Percentiles rank a stretch among this genome's conserved stretches.
Conservation (phyloP, 768 basidiomycete species). For the Pisolithus sp. region DNA sequence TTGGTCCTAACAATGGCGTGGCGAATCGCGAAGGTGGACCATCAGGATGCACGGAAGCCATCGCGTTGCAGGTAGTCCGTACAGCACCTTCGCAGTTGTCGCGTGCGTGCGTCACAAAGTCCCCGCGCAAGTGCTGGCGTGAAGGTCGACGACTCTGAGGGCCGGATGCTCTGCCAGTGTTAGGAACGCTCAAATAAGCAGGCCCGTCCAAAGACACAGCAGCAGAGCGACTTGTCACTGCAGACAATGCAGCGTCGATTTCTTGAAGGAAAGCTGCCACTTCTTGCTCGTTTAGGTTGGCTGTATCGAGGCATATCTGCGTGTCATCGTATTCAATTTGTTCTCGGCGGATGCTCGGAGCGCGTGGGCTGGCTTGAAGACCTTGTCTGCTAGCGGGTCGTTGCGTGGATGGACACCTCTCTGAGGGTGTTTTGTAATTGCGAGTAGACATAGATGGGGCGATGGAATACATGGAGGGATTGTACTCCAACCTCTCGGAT, state of each 20-base stretch:
- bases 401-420: slow-evolving; percentile 18
- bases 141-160: slow-evolving; percentile 25
- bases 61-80: slow-evolving; percentile 25
- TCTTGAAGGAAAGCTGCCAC: slow-evolving; percentile 27
- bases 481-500: slow-evolving; percentile 19
- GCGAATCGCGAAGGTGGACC: slow-evolving; percentile 17
- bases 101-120: slow-evolving; percentile 20
- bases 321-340: slow-evolving; percentile 24
- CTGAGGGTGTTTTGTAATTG: slow-evolving; percentile 14
- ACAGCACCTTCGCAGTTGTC: slow-evolving; percentile 20
- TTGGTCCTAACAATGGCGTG: slow-evolving; percentile 16
- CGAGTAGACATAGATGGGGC: slow-evolving; percentile 23
- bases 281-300: slow-evolving; percentile 24
- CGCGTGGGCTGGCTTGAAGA: slow-evolving; percentile 14
- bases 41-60: slow-evolving; percentile 25
- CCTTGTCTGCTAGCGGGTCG: slow-evolving; percentile 23
- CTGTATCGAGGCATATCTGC: slow-evolving; percentile 27
- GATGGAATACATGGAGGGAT: slow-evolving; percentile 27
- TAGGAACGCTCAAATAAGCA: slow-evolving; percentile 24
- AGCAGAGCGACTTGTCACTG: slow-evolving; percentile 18
- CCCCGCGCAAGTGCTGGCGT: slow-evolving; percentile 25
- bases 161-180: slow-evolving; percentile 19
- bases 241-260: slow-evolving; percentile 24
- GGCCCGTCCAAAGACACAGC: slow-evolving; percentile 26
- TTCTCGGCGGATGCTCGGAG: slow-evolving; percentile 25